phyloP scores from a whole-genome alignment of 768 basidiomycete genomes.

The Rhizopogon vulgaris region DNA sequence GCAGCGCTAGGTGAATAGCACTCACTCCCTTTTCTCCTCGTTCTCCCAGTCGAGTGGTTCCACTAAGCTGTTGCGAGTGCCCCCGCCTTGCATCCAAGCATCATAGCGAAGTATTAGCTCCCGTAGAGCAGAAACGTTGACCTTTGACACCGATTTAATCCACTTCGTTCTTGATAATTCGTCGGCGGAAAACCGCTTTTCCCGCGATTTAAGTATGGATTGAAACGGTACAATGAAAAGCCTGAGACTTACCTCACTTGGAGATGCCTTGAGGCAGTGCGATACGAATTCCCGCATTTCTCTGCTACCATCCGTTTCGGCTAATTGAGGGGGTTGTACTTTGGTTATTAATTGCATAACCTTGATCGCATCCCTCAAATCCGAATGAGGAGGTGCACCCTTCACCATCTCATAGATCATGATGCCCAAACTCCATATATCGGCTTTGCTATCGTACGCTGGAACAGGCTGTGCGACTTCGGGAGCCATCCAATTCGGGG shows the following conservation, averaged over 20 bases:
- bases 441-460: constrained; percentile 95
- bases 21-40: constrained; percentile 54
- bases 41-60: constrained; percentile 69
- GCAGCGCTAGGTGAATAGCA: constrained; percentile 4
- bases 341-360: constrained; percentile 89
- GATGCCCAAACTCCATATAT: constrained; percentile 97
- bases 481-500: constrained; percentile 99
- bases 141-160: constrained; percentile 74
- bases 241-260: constrained; percentile 55
- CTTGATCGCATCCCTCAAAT: constrained; percentile 72
- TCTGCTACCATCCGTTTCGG: constrained; percentile 72
- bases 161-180: constrained; percentile 85
- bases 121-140: constrained; percentile 59
- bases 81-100: constrained; percentile 59
- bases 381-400: constrained; percentile 91
- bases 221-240: constrained; percentile 1
- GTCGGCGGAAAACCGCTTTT: constrained; percentile 81
- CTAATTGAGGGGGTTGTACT: constrained; percentile 73
- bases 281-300: constrained; percentile 88
- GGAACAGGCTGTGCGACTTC: constrained; percentile 88
- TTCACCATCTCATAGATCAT: constrained; percentile 95
- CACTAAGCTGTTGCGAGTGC: constrained; percentile 71
- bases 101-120: constrained; percentile 81
- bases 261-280: constrained; percentile 74
- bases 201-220: neutral